A percentile compares a stretch with the other conserved stretches of the same genome.
Conservation (phyloP, 345 rosid genomes). For the Cardamine occulta region DNA sequence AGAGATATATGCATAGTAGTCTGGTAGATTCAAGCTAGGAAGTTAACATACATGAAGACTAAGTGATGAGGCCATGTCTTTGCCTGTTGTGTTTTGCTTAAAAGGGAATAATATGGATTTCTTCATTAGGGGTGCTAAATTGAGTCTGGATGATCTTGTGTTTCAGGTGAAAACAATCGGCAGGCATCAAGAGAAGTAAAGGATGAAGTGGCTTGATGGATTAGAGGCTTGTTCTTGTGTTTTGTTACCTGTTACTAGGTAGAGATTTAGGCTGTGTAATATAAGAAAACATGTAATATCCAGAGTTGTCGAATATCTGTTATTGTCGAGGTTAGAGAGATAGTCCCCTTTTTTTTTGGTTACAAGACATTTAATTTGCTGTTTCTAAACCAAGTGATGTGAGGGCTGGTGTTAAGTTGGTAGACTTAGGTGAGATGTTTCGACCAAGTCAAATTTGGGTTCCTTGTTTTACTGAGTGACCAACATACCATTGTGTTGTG, state of each 20-base stretch:
- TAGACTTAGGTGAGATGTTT: constrained; percentile 1
- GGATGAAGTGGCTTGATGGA: constrained; percentile 17
- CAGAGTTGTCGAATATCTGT: constrained; percentile 19
- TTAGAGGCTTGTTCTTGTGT: constrained; percentile 15
- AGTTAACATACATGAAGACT: constrained; percentile 11
- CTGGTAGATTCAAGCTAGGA: constrained; percentile 11
- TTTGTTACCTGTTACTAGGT: constrained; percentile 17
- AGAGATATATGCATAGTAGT: not conserved
- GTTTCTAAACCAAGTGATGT: constrained; percentile 24
- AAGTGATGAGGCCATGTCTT: constrained; percentile 11
- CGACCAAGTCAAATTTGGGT: not conserved
- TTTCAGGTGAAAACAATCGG: constrained; percentile 33
- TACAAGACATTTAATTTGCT: constrained; percentile 10
- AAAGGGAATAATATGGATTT: not conserved
- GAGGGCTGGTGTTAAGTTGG: not conserved
- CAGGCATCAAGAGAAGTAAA: constrained; percentile 29
- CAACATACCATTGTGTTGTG: not conserved
- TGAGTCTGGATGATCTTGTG: constrained; percentile 8
- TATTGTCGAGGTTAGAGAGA: constrained; percentile 27
- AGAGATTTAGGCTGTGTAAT: constrained; percentile 39
- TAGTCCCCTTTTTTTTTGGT: not conserved
- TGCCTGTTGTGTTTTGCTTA: not conserved
- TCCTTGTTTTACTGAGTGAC: not conserved
- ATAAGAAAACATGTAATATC: constrained; percentile 17
- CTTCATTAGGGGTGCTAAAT: not conserved